Percentiles rank a stretch among this genome's conserved stretches.
Evolutionary conservation across 345 rosid species (phyloP).

Genomic region (Hibiscus syriacus): DNA sequence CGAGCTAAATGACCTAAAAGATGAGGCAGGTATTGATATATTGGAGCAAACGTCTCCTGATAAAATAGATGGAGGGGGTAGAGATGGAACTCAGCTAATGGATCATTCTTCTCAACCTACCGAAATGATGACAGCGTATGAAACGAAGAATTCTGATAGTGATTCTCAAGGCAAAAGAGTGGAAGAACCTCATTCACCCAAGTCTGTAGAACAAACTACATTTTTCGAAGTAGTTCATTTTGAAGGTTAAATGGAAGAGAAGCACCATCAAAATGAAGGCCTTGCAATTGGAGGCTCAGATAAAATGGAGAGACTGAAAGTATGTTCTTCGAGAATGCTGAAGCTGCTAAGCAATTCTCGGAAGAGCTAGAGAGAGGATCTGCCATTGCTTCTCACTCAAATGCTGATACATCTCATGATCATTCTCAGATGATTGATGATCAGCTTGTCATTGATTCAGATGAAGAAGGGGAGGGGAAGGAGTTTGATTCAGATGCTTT

Average conservation of each 20-base stretch:
- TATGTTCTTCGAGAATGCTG: slow-evolving; percentile 64
- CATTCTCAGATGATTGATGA: slow-evolving; percentile 59
- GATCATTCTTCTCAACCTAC: slow-evolving; percentile 8
- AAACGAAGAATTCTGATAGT: slow-evolving; percentile 11
- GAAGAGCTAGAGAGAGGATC: slow-evolving; percentile 65
- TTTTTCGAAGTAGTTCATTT: slow-evolving; percentile 19
- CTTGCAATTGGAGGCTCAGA: slow-evolving; percentile 39
- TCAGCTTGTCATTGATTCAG: slow-evolving; percentile 13
- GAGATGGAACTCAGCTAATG: too few relatives aligned
- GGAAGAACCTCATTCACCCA: slow-evolving; percentile 6
- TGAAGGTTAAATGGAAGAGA: slow-evolving; percentile 32
- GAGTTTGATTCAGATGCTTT: slow-evolving; percentile 24
- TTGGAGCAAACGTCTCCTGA: slow-evolving; percentile 14
- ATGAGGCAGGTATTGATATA: slow-evolving; percentile 15
- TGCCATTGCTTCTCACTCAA: slow-evolving; percentile 46
- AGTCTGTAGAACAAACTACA: slow-evolving; percentile 9
- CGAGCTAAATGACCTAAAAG: slow-evolving; percentile 18
- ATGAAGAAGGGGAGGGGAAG: slow-evolving; percentile 18
- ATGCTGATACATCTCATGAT: slow-evolving; percentile 44
- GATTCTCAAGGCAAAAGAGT: slow-evolving; percentile 7
- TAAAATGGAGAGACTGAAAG: slow-evolving; percentile 59
- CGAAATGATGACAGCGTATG: slow-evolving; percentile 12
- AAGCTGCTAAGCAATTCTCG: slow-evolving; percentile 75
- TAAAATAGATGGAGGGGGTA: slow-evolving; percentile 23
- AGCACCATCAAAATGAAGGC: slow-evolving; percentile 21